Base-by-base conservation (phyloP, 257 asterid species). In the Fraxinus anomala region DNA sequence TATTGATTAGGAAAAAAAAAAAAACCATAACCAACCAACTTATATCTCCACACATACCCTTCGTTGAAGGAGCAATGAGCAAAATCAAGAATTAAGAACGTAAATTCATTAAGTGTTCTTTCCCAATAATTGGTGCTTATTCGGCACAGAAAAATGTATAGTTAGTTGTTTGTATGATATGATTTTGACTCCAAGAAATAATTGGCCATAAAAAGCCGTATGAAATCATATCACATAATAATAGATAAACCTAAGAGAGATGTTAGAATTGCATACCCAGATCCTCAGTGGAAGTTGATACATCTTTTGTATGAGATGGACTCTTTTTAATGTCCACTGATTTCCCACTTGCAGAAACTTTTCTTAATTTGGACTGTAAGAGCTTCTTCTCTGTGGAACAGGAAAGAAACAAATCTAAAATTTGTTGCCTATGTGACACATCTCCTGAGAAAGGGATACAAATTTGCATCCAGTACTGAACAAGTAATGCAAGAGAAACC, bases 271-370 rank as follows among this genome's bases (percentile, higher is more conserved):
- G 49, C 85, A 79, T 89, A 96, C 98, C 95, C 78, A 93, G 97
- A 93, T 92, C 96, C 84, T 90, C 96, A 19, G 99, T 96, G 73
- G 97, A 89, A 68, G 98, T 96, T 63, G 99, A 88, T 31, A 83
- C 88, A 79, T 93, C 97, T 80, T 86, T 84, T 80, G 84, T 89
- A 49, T 72, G 65, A 65, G 80, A 21, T 76, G 89, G 74, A 74
- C 81, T 85, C 87, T 85, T 83, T 87, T 76, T 85, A 70, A 85
- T 76, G 77, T 88, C 90, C 37, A 19, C 78, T 44, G 88, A 82
- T 86, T 89, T 92, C 82, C 88, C 92, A 83, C 89, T 84, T 17
- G 92, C 85, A 54, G 96, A 91, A 82, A 95, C 90, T 86, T 91
- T 89, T 81, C 93, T 83, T 70, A 96, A 86, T 88, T 87, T 92